Base-by-base conservation (phyloP, 768 basidiomycete species). In the Kwoniella bestiolae region DNA sequence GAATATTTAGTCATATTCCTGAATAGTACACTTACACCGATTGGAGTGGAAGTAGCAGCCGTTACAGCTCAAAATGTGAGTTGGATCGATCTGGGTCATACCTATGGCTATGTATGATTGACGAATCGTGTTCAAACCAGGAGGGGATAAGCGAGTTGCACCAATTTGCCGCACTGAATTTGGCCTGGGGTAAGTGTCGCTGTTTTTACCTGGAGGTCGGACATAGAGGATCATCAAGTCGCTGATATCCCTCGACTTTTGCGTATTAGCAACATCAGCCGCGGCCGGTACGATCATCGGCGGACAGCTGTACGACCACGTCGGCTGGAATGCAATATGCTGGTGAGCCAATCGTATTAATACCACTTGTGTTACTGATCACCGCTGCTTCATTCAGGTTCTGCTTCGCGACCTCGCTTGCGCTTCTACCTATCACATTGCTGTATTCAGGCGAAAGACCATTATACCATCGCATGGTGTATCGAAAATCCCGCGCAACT, bases 151-250 rank as follows among this genome's bases (percentile, higher is more conserved):
- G 51, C n/a, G 65, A 66, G 23, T 60, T 70, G 56, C 53, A 71
- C 46, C 70, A 71, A 47, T 68, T 68, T 53, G 70, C 62, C 21
- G 70, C 63, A 11, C 44, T 71, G 35, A 71, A 71, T 58, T 49
- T 71, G 34, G 66, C 63, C 6, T 67, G 49, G 32, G 29, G 64
- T 60, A 29, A 51, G 35, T 53, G 18, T 41, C 38, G 38, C 38
- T n/a, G n/a, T n/a, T n/a, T n/a, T n/a, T n/a, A n/a, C n/a, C n/a
- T n/a, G n/a, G n/a, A n/a, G n/a, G n/a, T n/a, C n/a, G n/a, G n/a
- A n/a, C n/a, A n/a, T n/a, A n/a, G n/a, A n/a, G n/a, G n/a, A n/a
- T n/a, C n/a, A n/a, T n/a, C n/a, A n/a, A n/a, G n/a, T n/a, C 9
- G 26, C 5, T 21, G 25, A 28, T 29, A 5, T 23, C 21, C 29